Evolutionary conservation across 73 alveolate genomes (phyloP).

Genomic region (Paraurostyla sp.): DNA sequence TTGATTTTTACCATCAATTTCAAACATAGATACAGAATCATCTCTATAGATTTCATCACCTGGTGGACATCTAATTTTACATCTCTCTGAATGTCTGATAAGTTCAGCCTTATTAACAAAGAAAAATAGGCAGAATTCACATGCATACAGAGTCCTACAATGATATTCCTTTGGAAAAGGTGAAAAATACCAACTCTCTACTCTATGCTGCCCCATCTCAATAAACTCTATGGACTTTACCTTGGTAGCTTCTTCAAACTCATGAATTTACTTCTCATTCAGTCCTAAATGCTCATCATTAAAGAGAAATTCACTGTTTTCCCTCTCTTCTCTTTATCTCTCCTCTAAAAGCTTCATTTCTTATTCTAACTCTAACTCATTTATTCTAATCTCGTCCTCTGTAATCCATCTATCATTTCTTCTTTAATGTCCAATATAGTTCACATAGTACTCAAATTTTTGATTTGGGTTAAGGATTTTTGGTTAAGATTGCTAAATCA

Average conservation of each 20-base stretch:
- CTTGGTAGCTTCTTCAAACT: slow-evolving; percentile 92
- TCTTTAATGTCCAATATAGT: slow-evolving; percentile 71
- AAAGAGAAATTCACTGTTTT: slow-evolving; percentile 68
- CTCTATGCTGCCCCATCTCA: slow-evolving; percentile 85
- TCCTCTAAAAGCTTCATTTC: slow-evolving; percentile 60
- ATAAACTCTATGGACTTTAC: slow-evolving; percentile 88
- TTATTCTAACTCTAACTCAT: slow-evolving; percentile 62
- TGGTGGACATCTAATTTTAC: slow-evolving; percentile 90
- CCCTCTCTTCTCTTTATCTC: slow-evolving; percentile 69
- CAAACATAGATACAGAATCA: slow-evolving; percentile 95
- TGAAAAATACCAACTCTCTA: slow-evolving; percentile 96
- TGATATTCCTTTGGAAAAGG: slow-evolving; percentile 97
- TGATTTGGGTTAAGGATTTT: neutral
- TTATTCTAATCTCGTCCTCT: slow-evolving; percentile 60
- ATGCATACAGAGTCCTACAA: slow-evolving; percentile 87
- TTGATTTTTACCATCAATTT: slow-evolving; percentile 96
- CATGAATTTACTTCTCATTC: slow-evolving; percentile 78
- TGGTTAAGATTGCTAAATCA: neutral
- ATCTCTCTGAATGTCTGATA: slow-evolving; percentile 78
- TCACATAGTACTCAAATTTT: slow-evolving; percentile 77
- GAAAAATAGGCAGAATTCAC: slow-evolving; percentile 90
- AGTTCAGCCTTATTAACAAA: slow-evolving; percentile 79
- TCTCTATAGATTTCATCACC: slow-evolving; percentile 99
- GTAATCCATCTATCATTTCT: slow-evolving; percentile 67
- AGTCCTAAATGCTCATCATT: slow-evolving; percentile 94